phyloP scores from a whole-genome alignment of 2,329 filamentous ascomycete species.

The Claviceps digitariae region DNA sequence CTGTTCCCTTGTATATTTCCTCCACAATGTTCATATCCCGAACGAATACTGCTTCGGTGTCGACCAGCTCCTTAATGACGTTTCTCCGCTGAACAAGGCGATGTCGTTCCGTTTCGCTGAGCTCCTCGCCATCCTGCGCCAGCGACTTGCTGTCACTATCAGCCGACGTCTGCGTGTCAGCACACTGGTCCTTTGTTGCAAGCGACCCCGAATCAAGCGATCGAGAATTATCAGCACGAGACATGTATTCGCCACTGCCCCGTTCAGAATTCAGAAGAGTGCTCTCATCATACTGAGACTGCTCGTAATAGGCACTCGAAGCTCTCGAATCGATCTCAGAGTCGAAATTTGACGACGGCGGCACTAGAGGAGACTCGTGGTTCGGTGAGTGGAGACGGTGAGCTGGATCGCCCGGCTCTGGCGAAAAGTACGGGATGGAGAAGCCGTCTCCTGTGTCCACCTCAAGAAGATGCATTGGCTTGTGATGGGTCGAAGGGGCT shows the following conservation, averaged over 20 bases:
- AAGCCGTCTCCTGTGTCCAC: slow-evolving; percentile 38
- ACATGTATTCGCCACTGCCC: slow-evolving; percentile 31
- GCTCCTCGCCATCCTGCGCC: slow-evolving; percentile 25
- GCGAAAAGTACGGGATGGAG: slow-evolving; percentile 31
- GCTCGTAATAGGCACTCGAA: slow-evolving; percentile 26
- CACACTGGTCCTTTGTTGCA: slow-evolving; percentile 27
- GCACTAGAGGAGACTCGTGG: slow-evolving; percentile 38
- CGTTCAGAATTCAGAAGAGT: slow-evolving; percentile 30
- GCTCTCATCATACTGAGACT: slow-evolving; percentile 23
- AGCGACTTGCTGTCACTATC: slow-evolving; percentile 24
- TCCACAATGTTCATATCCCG: slow-evolving; percentile 95
- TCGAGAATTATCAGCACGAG: slow-evolving; percentile 29
- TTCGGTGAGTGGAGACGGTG: slow-evolving; percentile 27
- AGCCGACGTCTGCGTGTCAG: slow-evolving; percentile 21
- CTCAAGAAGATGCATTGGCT: slow-evolving; percentile 32
- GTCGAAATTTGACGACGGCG: slow-evolving; percentile 22
- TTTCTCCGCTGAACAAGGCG: slow-evolving; percentile 70
- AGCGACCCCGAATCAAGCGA: slow-evolving; percentile 34
- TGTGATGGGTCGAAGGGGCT: slow-evolving; percentile 14
- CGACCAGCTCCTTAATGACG: slow-evolving; percentile 80
- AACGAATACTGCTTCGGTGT: slow-evolving; percentile 84
- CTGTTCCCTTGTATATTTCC: slow-evolving; percentile 94
- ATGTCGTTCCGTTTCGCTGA: slow-evolving; percentile 44
- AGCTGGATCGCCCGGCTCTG: slow-evolving; percentile 16
- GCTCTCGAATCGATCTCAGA: slow-evolving; percentile 27